Base-by-base conservation (phyloP, 2,329 filamentous ascomycete genomes). In the Pseudopyricularia cyperi region DNA sequence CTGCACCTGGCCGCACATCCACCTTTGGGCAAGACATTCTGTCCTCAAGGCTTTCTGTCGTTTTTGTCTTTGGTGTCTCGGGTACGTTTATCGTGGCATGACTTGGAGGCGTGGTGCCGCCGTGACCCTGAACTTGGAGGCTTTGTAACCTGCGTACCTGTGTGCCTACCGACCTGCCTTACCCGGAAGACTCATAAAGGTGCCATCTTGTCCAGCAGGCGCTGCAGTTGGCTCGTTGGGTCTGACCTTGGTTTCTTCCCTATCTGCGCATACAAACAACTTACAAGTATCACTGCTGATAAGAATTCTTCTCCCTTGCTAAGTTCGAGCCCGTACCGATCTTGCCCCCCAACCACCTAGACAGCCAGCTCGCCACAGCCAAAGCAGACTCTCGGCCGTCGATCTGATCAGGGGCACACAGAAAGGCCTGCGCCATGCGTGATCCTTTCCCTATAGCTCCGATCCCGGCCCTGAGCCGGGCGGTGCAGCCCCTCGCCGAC, bases 361-460 rank as follows among this genome's bases (percentile, higher is more conserved):
- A 42, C 22, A 39, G 19, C 33, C n/a, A n/a, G n/a, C n/a, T n/a
- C n/a, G n/a, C n/a, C 19, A 15, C 8, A 15, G 14, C 46, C 26
- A 48, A 24, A 11, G 19, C 5, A n/a, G n/a, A 35, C 3, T 14
- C 48, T n/a, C 9, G 4, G 7, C 24, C 48, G 35, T 28, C 32
- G 33, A 35, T 22, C 22, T 44, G 19, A 44, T 11, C 19, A 26
- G 22, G 39, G 46, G 32, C 15, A n/a, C 3, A 32, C 5, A 48
- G 15, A 48, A 48, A 17, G 24, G n/a, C n/a, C 14, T 17, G 26
- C 52, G 71, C 59, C 48, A 89, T 90, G 86, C 79, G 75, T 65
- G 86, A 90, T 58, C 83, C 83, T 1, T 88, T 89, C 62, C 79
- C 81, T 52, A 71, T 87, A 57, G 68, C 76, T 53, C 76, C 80